Evolutionary conservation across 257 asterid genomes (phyloP).

Genomic region (Nicotiana attenuata): DNA sequence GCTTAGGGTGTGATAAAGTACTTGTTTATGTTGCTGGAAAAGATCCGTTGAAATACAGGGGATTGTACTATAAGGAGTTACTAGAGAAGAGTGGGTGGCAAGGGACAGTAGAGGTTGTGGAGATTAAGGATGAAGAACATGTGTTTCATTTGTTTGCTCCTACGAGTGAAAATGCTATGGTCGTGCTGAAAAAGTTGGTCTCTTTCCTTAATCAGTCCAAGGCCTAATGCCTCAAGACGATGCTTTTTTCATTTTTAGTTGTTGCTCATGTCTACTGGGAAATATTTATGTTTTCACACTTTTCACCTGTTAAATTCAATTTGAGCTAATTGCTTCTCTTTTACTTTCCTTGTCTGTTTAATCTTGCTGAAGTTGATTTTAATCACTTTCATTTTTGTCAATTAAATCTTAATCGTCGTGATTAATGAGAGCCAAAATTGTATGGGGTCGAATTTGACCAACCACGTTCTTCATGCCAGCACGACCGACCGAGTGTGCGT

Average conservation of each 20-base stretch:
- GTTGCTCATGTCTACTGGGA: no score
- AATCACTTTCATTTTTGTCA: background rate
- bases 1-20: conserved; percentile 34
- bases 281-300: no score
- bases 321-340: background rate
- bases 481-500: no score
- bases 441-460: no score
- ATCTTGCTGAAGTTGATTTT: background rate
- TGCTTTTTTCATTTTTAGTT: no score
- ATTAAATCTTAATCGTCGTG: no score
- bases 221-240: background rate
- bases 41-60: conserved; percentile 40
- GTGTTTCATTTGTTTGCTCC: conserved; percentile 41
- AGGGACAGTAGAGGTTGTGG: conserved; percentile 46
- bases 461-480: no score
- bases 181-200: conserved; percentile 32
- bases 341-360: background rate
- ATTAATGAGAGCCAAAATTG: background rate
- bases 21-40: conserved; percentile 40
- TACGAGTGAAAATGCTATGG: conserved; percentile 12
- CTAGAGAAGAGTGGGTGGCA: conserved; percentile 41
- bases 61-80: conserved; percentile 30
- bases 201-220: conserved; percentile 29
- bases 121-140: conserved; percentile 40
- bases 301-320: background rate